phyloP scores from a whole-genome alignment of 441 rosid species.

The Erodium texanum region DNA sequence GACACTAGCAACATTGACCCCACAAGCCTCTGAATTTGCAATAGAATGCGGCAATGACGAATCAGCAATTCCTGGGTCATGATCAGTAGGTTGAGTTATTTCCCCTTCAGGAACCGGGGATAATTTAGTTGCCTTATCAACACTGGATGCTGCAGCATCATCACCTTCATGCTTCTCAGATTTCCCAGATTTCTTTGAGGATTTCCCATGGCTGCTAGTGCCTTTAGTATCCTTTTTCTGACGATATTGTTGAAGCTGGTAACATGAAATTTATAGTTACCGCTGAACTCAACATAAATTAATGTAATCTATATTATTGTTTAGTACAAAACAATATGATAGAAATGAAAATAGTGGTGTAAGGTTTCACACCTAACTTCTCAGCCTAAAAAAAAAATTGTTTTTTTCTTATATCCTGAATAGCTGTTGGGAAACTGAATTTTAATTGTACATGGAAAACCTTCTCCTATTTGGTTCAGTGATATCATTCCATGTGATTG shows the following conservation, averaged over 20 bases:
- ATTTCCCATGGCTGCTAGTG: constrained; percentile 65
- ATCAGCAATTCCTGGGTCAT: constrained; percentile 18
- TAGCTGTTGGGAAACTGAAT: not conserved
- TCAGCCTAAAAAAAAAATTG: not conserved
- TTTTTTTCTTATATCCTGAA: not conserved
- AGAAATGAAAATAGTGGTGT: not conserved
- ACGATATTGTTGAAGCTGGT: constrained; percentile 96
- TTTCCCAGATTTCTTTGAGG: constrained; percentile 57
- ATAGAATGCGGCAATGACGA: constrained; percentile 26
- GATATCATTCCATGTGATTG: not conserved
- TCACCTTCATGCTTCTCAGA: constrained; percentile 51
- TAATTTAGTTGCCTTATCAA: constrained; percentile 22
- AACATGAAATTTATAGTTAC: constrained; percentile 9
- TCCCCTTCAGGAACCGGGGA: constrained; percentile 35
- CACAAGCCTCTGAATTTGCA: constrained; percentile 30
- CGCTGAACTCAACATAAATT: constrained; percentile 10
- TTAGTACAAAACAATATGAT: not conserved
- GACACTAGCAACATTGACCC: constrained; percentile 27
- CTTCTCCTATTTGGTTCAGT: not conserved
- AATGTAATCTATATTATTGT: not conserved
- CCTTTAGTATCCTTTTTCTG: constrained; percentile 85
- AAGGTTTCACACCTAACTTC: not conserved
- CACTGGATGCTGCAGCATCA: constrained; percentile 30
- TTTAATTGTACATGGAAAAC: not conserved
- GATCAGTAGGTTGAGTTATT: constrained; percentile 25